Percentiles rank a stretch among this genome's conserved stretches.
Evolutionary conservation across 805 yeast genomes (phyloP).

Genomic region (Lachancea waltii): DNA sequence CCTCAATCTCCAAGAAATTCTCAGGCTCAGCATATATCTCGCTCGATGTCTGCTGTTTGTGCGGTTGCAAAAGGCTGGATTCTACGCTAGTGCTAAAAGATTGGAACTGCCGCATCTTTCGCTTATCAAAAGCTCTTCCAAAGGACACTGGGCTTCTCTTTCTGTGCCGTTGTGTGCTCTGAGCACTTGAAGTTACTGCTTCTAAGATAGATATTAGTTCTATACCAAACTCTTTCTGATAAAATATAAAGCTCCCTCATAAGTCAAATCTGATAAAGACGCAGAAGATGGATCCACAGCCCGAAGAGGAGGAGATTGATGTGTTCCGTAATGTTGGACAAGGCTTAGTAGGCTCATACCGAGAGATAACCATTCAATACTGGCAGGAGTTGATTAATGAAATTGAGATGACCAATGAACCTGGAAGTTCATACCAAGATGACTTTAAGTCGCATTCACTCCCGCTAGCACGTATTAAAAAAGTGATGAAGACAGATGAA

Average conservation of each 20-base stretch:
- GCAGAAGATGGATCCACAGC: slow-evolving; percentile 4
- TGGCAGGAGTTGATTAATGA: slow-evolving; percentile 95
- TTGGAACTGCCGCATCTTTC: slow-evolving; percentile 22
- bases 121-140: neutral
- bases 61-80: slow-evolving; percentile 18
- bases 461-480: slow-evolving; percentile 93
- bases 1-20: slow-evolving; percentile 87
- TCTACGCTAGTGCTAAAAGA: slow-evolving; percentile 27
- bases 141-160: neutral
- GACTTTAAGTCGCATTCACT: slow-evolving; percentile 91
- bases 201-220: no score
- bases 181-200: no score
- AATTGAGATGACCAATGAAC: slow-evolving; percentile 52
- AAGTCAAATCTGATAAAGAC: neutral
- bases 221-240: no score
- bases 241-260: no score
- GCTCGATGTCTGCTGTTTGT: slow-evolving; percentile 38
- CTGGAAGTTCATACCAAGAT: slow-evolving; percentile 54
- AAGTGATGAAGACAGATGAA: slow-evolving; percentile 96
- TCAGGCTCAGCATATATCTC: slow-evolving; percentile 93
- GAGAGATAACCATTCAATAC: slow-evolving; percentile 87
- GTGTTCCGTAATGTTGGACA: slow-evolving; percentile 89
- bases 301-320: slow-evolving; percentile 36
- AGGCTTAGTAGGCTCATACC: slow-evolving; percentile 74
- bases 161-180: no score